Percentiles rank a stretch among this genome's conserved stretches.
Conservation (phyloP, 257 asterid species). For the Solanum infundibuliforme region DNA sequence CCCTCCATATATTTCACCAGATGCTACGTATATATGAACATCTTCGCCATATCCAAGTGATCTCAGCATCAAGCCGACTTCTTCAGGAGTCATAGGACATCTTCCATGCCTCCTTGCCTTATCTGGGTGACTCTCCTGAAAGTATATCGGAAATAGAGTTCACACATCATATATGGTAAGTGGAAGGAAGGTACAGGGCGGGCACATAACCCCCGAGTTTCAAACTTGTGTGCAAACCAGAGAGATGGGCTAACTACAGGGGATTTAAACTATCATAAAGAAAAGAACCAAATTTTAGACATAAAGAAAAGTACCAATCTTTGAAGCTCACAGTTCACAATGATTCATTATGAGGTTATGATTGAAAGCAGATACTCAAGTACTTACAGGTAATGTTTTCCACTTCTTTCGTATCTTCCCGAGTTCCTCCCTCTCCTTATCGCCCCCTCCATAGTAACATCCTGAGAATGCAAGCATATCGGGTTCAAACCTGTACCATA, state of each 20-base stretch:
- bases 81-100: constrained; percentile 95
- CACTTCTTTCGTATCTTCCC: constrained; percentile 84
- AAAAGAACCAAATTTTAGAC: too few species aligned
- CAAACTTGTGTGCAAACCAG: too few species aligned
- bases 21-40: constrained; percentile 85
- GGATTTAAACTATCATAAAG: too few species aligned
- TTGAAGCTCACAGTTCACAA: not conserved
- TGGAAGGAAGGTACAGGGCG: too few species aligned
- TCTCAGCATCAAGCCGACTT: constrained; percentile 87
- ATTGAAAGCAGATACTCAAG: not conserved
- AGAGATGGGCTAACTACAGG: too few species aligned
- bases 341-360: not conserved
- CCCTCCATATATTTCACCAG: constrained; percentile 96
- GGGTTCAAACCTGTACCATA: constrained; percentile 76
- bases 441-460: constrained; percentile 96
- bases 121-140: constrained; percentile 81
- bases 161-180: not conserved
- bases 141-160: constrained; percentile 6
- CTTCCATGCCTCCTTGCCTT: constrained; percentile 88
- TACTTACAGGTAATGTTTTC: constrained; percentile 89
- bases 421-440: constrained; percentile 77
- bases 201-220: too few species aligned
- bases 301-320: not conserved
- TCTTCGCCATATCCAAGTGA: constrained; percentile 81
- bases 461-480: constrained; percentile 99